Conservation (phyloP, 441 rosid species). For the Mallotus repandus region DNA sequence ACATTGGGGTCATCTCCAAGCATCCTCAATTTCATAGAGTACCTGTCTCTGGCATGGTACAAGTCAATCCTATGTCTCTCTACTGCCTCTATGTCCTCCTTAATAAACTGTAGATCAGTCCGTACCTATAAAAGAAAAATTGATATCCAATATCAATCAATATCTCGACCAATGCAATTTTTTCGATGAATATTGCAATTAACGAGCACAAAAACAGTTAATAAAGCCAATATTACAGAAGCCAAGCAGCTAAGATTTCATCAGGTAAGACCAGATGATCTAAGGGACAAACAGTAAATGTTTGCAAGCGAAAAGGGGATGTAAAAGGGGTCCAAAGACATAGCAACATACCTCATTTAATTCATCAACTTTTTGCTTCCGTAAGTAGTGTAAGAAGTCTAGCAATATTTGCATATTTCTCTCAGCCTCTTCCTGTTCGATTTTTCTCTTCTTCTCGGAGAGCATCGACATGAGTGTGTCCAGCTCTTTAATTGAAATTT, state of each 20-base stretch:
- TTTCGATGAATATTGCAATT: conserved; percentile 6
- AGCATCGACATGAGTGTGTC: conserved; percentile 71
- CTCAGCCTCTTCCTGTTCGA: conserved; percentile 99
- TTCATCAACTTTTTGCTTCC: conserved; percentile 93
- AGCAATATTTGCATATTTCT: conserved; percentile 97
- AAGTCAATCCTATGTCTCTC: conserved; percentile 89
- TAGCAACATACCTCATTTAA: conserved; percentile 66
- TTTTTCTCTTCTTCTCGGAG: conserved; percentile 89
- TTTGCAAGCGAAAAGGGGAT: neutral
- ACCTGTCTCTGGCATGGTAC: conserved; percentile 75
- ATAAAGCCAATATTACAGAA: neutral
- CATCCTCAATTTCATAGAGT: conserved; percentile 79
- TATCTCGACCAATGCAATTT: neutral
- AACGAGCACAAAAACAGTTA: conserved; percentile 3
- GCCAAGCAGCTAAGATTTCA: conserved; percentile 7
- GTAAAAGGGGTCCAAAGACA: conserved; percentile 1
- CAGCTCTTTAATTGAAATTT: conserved; percentile 84
- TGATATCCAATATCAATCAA: conserved; percentile 7
- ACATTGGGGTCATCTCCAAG: conserved; percentile 78
- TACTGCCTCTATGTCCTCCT: conserved; percentile 88
- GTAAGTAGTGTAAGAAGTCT: conserved; percentile 81
- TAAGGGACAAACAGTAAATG: neutral
- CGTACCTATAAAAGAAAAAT: conserved; percentile 53
- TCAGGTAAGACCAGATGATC: neutral
- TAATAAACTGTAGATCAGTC: conserved; percentile 81